These are phyloP conservation scores for Metarhizium guizhouense DNA, from an alignment of 2,329 filamentous ascomycete species.

Conservation along the genomic window DNA sequence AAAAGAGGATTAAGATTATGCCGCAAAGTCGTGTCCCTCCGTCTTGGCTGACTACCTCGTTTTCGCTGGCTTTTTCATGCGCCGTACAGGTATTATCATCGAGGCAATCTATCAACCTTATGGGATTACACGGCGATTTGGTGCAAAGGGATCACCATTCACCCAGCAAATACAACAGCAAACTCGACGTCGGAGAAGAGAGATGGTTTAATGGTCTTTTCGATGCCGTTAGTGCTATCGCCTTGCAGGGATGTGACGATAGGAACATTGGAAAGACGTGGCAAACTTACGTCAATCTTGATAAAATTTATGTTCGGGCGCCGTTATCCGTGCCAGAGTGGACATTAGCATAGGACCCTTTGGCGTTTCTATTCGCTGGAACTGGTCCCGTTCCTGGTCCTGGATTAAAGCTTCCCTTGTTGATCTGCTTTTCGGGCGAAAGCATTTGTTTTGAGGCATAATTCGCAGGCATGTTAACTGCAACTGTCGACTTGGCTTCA, in stretches of 20 bases:
- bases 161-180: not conserved
- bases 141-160: not conserved
- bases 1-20: no score
- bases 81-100: not conserved
- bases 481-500: conserved; percentile 36
- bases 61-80: not conserved
- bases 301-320: not conserved
- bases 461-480: conserved; percentile 35
- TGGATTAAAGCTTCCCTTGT: not conserved
- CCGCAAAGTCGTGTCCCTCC: not conserved
- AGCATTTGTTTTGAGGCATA: conserved; percentile 22
- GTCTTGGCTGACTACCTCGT: not conserved
- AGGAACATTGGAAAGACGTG: not conserved
- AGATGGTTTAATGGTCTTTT: not conserved
- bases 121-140: not conserved
- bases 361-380: not conserved
- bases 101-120: not conserved
- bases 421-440: conserved; percentile 5
- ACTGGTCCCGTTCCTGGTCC: not conserved
- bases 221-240: not conserved
- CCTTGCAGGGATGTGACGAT: not conserved
- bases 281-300: not conserved
- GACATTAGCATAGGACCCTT: not conserved
- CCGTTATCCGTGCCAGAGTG: not conserved
- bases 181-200: not conserved